These are phyloP conservation scores for Pholiota microspora DNA, from an alignment of 768 basidiomycete genomes.

Conservation along the genomic window DNA sequence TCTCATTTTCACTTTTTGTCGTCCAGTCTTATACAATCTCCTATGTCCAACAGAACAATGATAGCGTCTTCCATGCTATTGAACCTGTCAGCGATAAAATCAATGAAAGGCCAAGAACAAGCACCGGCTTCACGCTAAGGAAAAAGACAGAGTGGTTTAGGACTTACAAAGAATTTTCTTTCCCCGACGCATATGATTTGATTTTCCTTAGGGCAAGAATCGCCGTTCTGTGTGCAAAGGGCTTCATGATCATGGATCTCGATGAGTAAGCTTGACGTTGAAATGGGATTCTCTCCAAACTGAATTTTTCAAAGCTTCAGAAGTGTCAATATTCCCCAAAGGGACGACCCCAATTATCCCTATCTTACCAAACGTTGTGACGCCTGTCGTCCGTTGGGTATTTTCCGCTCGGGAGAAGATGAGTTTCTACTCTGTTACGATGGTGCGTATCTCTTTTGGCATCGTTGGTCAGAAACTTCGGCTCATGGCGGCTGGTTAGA, in stretches of 20 bases:
- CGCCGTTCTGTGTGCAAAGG: constrained; percentile 87
- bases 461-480: not conserved
- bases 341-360: constrained; percentile 63
- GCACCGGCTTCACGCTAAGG: constrained; percentile 58
- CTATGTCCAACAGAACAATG: constrained; percentile 32
- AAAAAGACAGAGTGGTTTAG: constrained; percentile 91
- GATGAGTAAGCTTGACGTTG: constrained; percentile 80
- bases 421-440: constrained; percentile 95
- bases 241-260: constrained; percentile 98
- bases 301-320: too few relatives aligned
- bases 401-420: constrained; percentile 90
- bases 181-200: constrained; percentile 84
- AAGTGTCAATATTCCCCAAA: constrained; percentile 93
- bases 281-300: too few relatives aligned
- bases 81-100: constrained; percentile 91
- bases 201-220: constrained; percentile 91
- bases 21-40: not conserved
- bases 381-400: constrained; percentile 82
- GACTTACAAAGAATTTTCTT: constrained; percentile 83
- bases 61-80: constrained; percentile 90
- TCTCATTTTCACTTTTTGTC: not conserved
- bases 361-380: constrained; percentile 84
- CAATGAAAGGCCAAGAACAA: constrained; percentile 65
- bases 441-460: constrained; percentile 50
- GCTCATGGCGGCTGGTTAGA: constrained; percentile 42